phyloP scores from a whole-genome alignment of 805 yeast genomes.

The Kodamaea neixiangensis region DNA sequence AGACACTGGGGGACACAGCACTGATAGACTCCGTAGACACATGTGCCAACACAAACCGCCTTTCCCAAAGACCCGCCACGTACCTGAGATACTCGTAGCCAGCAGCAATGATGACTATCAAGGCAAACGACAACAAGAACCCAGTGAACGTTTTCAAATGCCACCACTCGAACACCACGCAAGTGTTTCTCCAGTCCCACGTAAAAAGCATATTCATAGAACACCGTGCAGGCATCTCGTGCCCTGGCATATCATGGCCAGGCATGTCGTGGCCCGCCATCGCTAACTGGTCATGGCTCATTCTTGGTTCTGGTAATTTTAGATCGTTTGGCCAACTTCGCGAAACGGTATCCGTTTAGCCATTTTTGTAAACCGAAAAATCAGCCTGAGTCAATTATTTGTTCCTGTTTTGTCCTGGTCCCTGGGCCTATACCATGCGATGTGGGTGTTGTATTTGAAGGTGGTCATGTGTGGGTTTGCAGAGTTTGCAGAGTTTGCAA shows the following conservation, averaged over 20 bases:
- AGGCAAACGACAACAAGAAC: conserved; percentile 52
- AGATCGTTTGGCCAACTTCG: background rate
- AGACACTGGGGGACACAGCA: conserved; percentile 12
- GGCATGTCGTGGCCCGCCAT: conserved; percentile 10
- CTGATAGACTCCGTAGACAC: conserved; percentile 3
- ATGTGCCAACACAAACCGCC: conserved; percentile 1
- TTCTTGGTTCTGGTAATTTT: background rate
- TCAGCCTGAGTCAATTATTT: background rate
- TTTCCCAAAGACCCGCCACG: conserved; percentile 32
- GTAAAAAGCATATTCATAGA: conserved; percentile 61
- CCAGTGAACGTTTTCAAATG: conserved; percentile 57
- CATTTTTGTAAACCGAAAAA: background rate
- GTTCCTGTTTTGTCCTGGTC: background rate
- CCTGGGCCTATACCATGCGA: background rate
- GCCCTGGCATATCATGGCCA: conserved; percentile 8
- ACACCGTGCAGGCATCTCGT: conserved; percentile 6
- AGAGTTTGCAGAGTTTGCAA: background rate
- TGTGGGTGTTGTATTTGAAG: background rate
- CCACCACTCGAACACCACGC: conserved; percentile 81
- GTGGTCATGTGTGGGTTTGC: background rate
- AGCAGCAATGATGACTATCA: conserved; percentile 49
- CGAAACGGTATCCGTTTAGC: background rate
- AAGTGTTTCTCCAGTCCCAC: conserved; percentile 73
- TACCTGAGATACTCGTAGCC: conserved; percentile 61
- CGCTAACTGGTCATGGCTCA: background rate